These are phyloP conservation scores for Podila clonocystis DNA, from an alignment of 192 early-diverging fungal genomes.

Conservation along the genomic window DNA sequence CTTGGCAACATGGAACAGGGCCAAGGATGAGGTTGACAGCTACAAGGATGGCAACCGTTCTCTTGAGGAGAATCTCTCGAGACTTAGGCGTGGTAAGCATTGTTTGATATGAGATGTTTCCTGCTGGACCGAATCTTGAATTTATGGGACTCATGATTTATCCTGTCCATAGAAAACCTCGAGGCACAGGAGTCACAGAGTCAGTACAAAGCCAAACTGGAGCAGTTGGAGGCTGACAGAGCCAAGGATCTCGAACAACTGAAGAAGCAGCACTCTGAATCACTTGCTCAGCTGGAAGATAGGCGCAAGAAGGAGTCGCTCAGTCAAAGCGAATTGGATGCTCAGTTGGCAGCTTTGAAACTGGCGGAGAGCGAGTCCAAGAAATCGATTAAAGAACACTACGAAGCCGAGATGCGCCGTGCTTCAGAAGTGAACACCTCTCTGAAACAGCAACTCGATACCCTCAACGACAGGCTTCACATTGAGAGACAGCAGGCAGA, in stretches of 20 bases:
- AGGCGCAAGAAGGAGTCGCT: not conserved
- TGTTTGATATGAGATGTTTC: not conserved
- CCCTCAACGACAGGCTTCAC: slow-evolving; percentile 53
- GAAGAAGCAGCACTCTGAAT: not conserved
- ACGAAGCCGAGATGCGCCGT: slow-evolving; percentile 23
- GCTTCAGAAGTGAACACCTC: slow-evolving; percentile 8
- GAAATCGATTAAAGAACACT: slow-evolving; percentile 41
- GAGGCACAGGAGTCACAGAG: slow-evolving; percentile 12
- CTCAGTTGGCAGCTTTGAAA: slow-evolving; percentile 24
- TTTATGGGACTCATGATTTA: not conserved
- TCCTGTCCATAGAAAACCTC: slow-evolving; percentile 12
- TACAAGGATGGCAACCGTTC: slow-evolving; percentile 27
- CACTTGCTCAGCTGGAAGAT: slow-evolving; percentile 9
- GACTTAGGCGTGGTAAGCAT: slow-evolving; percentile 10
- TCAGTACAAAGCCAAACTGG: slow-evolving; percentile 25
- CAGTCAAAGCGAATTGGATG: slow-evolving; percentile 15
- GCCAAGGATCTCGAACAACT: not conserved
- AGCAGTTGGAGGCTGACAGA: slow-evolving; percentile 19
- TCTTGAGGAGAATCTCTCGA: slow-evolving; percentile 13
- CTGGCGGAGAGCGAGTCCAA: slow-evolving; percentile 28
- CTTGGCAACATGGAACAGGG: slow-evolving; percentile 22
- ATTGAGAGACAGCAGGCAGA: slow-evolving; percentile 3
- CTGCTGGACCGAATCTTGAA: not conserved
- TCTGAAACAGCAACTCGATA: slow-evolving; percentile 26
- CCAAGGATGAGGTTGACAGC: slow-evolving; percentile 17